These are phyloP conservation scores for Poterioochromonas sp. DNA, from an alignment of 352 stramenopile genomes.

Conservation along the genomic window DNA sequence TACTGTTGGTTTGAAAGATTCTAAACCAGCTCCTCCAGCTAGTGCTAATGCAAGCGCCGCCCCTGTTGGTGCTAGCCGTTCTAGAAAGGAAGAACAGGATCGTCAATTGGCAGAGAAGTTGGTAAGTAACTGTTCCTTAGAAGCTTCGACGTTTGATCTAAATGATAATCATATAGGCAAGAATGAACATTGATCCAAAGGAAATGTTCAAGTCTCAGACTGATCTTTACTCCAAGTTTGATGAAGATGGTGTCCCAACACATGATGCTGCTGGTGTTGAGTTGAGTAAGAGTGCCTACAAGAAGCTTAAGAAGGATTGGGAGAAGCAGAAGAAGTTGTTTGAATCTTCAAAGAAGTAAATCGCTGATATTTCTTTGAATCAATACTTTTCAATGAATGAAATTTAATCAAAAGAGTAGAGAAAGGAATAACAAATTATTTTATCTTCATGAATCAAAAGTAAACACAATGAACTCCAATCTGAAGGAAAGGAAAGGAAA, in stretches of 20 bases:
- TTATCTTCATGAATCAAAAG: too few relatives aligned
- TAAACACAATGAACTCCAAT: too few relatives aligned
- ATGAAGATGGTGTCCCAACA: constrained; percentile 88
- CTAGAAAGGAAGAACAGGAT: constrained; percentile 5
- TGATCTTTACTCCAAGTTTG: constrained; percentile 65
- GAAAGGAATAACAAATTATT: too few relatives aligned
- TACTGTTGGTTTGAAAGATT: constrained; percentile 1
- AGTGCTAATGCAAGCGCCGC: background rate
- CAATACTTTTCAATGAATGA: too few relatives aligned
- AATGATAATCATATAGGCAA: constrained; percentile 10
- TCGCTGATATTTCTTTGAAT: too few relatives aligned
- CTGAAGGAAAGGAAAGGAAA: too few relatives aligned
- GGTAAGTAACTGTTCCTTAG: too few relatives aligned
- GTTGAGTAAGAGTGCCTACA: constrained; percentile 85
- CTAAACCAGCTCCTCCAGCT: background rate
- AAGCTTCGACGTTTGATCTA: too few relatives aligned
- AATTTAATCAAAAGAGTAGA: too few relatives aligned
- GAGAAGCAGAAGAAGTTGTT: constrained; percentile 86
- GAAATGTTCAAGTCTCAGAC: background rate
- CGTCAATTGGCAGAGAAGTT: background rate
- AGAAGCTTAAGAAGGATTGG: constrained; percentile 95
- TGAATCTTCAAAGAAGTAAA: constrained; percentile 50
- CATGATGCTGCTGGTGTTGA: constrained; percentile 79
- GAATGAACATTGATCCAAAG: background rate
- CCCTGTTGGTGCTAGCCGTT: background rate